Evolutionary conservation across 306 rosid species (phyloP).

Genomic region (Lotus japonicus): DNA sequence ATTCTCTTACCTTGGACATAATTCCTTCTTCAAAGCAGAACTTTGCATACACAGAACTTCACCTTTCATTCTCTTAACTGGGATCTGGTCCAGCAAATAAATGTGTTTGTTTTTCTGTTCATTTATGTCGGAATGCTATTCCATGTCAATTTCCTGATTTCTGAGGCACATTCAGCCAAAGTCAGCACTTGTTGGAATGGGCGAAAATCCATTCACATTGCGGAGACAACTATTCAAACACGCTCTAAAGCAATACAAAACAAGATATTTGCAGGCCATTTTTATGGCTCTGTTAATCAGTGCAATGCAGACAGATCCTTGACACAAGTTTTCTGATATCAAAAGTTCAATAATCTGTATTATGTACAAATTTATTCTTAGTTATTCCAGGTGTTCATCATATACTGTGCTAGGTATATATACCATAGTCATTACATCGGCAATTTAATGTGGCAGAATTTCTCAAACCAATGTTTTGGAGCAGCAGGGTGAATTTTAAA

Average conservation of each 20-base stretch:
- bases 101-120: too few species aligned
- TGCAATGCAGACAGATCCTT: background rate
- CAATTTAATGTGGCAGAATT: constrained; percentile 20
- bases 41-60: background rate
- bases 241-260: background rate
- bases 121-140: too few species aligned
- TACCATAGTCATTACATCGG: background rate
- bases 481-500: constrained; percentile 55
- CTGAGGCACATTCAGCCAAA: too few species aligned
- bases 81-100: background rate
- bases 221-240: too few species aligned
- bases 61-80: background rate
- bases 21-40: background rate
- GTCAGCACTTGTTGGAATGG: too few species aligned
- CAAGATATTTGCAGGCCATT: background rate
- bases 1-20: background rate
- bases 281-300: background rate
- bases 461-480: constrained; percentile 60
- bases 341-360: background rate
- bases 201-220: too few species aligned
- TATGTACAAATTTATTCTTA: background rate
- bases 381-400: background rate
- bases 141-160: too few species aligned
- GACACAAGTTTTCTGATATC: background rate
- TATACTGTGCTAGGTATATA: background rate